phyloP scores from a whole-genome alignment of 805 yeast genomes.

The Nakazawaea wickerhamii region DNA sequence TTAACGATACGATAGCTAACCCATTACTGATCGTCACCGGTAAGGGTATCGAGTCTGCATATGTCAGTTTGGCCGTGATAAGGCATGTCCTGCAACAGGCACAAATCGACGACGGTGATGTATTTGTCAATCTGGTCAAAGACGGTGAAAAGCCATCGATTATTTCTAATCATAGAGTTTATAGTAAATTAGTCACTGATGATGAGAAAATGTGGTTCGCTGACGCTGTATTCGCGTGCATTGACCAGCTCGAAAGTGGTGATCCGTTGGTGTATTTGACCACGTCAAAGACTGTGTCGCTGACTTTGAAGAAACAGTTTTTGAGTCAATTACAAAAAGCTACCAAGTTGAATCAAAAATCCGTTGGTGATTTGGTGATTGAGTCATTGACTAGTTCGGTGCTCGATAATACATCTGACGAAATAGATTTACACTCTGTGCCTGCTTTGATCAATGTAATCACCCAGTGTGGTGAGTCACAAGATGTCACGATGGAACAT shows the following conservation, averaged over 20 bases:
- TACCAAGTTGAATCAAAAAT: constrained; percentile 29
- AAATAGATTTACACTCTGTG: constrained; percentile 24
- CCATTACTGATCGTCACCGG: constrained; percentile 51
- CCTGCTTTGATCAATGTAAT: constrained; percentile 33
- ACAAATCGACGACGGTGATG: constrained; percentile 21
- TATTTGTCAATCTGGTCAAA: constrained; percentile 29
- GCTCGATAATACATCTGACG: constrained; percentile 16
- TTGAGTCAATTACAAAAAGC: constrained; percentile 27
- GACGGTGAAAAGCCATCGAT: constrained; percentile 42
- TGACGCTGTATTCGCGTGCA: constrained; percentile 35
- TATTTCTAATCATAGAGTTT: constrained; percentile 40
- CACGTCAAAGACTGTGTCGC: constrained; percentile 34
- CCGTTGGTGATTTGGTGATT: constrained; percentile 39
- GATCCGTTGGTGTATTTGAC: constrained; percentile 43
- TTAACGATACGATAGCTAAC: constrained; percentile 40
- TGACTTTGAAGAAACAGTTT: constrained; percentile 31
- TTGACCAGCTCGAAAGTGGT: constrained; percentile 30
- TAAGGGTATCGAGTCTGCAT: constrained; percentile 49
- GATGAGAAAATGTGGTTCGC: constrained; percentile 51
- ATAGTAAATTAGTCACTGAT: constrained; percentile 39
- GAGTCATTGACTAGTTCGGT: constrained; percentile 26
- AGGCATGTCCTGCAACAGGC: constrained; percentile 17
- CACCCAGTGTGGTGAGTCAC: constrained; percentile 25
- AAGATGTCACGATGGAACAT: constrained; percentile 23
- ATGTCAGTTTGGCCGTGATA: constrained; percentile 34